Base-by-base conservation (phyloP, 2,329 filamentous ascomycete genomes). In the Colletotrichum cuscutae region DNA sequence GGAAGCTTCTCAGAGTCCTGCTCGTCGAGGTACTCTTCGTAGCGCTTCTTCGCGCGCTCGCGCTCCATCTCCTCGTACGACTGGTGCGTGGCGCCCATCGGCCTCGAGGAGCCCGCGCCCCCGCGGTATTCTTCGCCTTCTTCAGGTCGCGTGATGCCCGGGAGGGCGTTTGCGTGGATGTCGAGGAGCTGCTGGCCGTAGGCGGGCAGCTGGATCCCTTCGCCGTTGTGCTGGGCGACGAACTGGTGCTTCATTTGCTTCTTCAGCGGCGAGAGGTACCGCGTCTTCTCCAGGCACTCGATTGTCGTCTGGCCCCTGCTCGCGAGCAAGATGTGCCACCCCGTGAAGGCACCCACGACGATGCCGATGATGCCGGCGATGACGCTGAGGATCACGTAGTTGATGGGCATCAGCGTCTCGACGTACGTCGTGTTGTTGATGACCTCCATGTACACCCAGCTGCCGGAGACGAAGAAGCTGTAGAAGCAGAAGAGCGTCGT, bases 261-360 rank as follows among this genome's bases (percentile, higher is more conserved):
- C 69, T 93, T 89, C 73, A 98, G 81, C 0, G 95, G 94, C 11
- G 93, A 95, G 8, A 98, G 89, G 82, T 99, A 99, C 68, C 97
- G 90, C 2, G 96, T 98, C 86, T 97, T 98, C 83, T 99, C 97
- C 72, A 99, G 86, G 78, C 93, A 97, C 82, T 99, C 97, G 72
- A 99, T 98, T 3, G 97, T 99, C 1, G 97, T 99, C 82, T 97
- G 92, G 4, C 94, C 95, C 30, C 89, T 89, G 66, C 89, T 85
- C 1, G 94, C 94, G 1, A 99, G 88, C 81, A 93, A 90, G 68
- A 98, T 88, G 85, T 99, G 97, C 95, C 97, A 99, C 1, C 85
- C 89, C 0, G 95, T 98, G 80, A 99, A 99, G 0, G 94, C 95
- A 13, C 92, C 92, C 24, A 99, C 87, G 1, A 98, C 96, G 9